Conservation (phyloP, 495 filamentous ascomycete species). For the Tuber brumale region DNA sequence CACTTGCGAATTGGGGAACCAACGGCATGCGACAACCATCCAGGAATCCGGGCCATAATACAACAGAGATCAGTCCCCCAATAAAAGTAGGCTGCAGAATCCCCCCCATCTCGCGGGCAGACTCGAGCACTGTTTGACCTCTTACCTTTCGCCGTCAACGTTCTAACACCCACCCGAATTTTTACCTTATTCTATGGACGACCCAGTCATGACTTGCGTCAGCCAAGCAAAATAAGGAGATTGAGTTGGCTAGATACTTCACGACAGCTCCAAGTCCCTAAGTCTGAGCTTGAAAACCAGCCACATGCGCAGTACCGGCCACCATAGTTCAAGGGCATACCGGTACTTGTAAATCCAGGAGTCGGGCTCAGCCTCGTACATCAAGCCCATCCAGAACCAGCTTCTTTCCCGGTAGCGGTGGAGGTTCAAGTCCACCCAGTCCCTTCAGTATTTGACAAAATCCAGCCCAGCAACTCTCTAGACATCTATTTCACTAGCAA, state of each 20-base stretch:
- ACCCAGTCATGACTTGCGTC: not conserved
- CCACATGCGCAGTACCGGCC: not conserved
- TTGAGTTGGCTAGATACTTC: not conserved
- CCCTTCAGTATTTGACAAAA: not conserved
- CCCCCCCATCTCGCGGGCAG: too few relatives aligned
- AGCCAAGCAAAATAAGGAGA: not conserved
- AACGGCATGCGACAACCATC: not conserved
- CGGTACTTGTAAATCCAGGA: too few relatives aligned
- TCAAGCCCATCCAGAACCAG: not conserved
- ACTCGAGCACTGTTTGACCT: too few relatives aligned
- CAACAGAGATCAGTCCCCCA: not conserved
- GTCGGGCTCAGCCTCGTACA: not conserved
- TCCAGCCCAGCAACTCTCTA: too few relatives aligned
- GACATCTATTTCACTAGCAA: not conserved
- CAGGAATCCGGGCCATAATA: not conserved
- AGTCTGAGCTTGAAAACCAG: not conserved
- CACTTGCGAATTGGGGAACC: too few relatives aligned
- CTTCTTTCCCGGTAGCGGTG: not conserved
- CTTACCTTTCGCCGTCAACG: too few relatives aligned
- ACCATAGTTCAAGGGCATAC: not conserved
- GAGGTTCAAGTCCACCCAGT: not conserved
- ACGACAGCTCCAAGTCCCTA: not conserved
- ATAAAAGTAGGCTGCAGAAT: too few relatives aligned
- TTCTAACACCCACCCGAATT: too few relatives aligned
- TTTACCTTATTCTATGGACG: too few relatives aligned